Evolutionary conservation across 1,284 basidiomycete species (phyloP).

Genomic region (Cryptococcus sp.): DNA sequence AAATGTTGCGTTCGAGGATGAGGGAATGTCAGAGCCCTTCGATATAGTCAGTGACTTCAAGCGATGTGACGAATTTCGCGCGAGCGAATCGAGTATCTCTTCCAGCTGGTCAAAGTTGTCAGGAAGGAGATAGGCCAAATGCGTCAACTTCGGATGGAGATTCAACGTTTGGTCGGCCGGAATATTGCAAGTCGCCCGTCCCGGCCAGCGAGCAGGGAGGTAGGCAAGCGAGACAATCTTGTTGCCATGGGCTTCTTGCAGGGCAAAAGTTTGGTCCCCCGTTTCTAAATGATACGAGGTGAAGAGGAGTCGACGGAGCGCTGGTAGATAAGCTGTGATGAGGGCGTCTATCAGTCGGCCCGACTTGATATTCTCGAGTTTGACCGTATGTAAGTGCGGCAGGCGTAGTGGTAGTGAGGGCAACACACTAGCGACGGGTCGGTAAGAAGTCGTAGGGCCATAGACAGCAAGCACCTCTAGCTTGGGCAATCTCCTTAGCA

Average conservation of each 20-base stretch:
- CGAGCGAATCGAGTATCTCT: conserved; percentile 7
- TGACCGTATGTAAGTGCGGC: conserved; percentile 64
- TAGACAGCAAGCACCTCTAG: conserved; percentile 50
- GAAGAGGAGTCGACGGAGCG: conserved; percentile 67
- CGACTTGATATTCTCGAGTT: conserved; percentile 66
- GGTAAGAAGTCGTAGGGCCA: conserved; percentile 9
- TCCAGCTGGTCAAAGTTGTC: conserved; percentile 15
- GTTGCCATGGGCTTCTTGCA: conserved; percentile 67
- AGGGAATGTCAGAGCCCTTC: conserved; percentile 28
- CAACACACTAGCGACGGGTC: conserved; percentile 20
- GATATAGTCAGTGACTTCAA: conserved; percentile 71
- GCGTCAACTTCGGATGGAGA: conserved; percentile 48
- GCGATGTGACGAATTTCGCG: conserved; percentile 47
- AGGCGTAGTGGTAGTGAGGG: conserved; percentile 56
- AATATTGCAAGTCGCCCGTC: conserved; percentile 59
- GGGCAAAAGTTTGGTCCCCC: conserved; percentile 58
- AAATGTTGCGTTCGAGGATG: background rate
- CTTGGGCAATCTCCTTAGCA: conserved; percentile 62
- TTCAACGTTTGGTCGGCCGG: conserved; percentile 58
- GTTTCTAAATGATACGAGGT: conserved; percentile 61
- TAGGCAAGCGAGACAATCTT: conserved; percentile 66
- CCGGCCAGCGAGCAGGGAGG: conserved; percentile 72
- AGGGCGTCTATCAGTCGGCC: conserved; percentile 67
- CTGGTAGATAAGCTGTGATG: conserved; percentile 64
- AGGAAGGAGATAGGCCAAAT: conserved; percentile 37